phyloP scores from a whole-genome alignment of 2,329 filamentous ascomycete species.

The Phialophora expanda region DNA sequence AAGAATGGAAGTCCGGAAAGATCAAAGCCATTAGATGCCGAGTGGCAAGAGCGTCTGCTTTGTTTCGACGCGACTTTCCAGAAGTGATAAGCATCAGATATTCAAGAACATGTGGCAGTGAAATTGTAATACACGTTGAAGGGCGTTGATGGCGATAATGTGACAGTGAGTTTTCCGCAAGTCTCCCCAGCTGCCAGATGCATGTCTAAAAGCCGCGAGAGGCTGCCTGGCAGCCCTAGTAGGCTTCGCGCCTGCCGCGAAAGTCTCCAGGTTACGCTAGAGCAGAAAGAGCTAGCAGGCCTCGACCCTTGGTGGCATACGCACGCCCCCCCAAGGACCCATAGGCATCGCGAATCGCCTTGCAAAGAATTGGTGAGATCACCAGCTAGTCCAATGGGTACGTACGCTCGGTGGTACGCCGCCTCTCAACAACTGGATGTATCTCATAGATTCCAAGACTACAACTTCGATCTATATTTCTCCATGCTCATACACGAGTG shows the following conservation, averaged over 20 bases:
- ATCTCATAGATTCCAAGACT: neutral
- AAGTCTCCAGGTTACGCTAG: conserved; percentile 17
- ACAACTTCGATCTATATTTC: neutral
- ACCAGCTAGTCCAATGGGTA: neutral
- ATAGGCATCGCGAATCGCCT: neutral
- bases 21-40: conserved; percentile 25
- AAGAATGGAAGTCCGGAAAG: conserved; percentile 17
- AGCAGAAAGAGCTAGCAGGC: conserved; percentile 11
- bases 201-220: conserved; percentile 7
- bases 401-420: too few species aligned
- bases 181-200: neutral
- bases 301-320: neutral
- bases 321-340: too few species aligned
- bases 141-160: neutral
- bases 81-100: conserved; percentile 1
- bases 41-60: neutral
- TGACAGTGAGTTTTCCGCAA: neutral
- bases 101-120: conserved; percentile 7
- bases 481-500: neutral
- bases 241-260: conserved; percentile 7
- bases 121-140: conserved; percentile 6
- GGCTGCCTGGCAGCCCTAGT: conserved; percentile 1
- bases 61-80: neutral
- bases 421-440: neutral
- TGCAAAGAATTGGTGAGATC: conserved; percentile 8